Conservation (phyloP, 495 filamentous ascomycete genomes). For the Friedmanniomyces endolithicus region DNA sequence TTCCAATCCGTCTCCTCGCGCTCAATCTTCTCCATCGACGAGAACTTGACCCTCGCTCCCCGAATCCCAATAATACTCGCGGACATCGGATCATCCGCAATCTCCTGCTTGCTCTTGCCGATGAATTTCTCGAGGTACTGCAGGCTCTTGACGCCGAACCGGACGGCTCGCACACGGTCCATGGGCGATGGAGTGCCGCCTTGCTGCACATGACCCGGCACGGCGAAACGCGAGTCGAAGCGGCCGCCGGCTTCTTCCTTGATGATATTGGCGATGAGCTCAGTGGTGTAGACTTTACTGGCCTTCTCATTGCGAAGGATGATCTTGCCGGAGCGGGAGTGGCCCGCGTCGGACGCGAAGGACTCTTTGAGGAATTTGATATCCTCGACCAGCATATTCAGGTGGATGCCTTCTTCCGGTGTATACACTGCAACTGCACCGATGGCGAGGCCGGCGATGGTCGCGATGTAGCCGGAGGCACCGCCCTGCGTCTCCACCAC, state of each 20-base stretch:
- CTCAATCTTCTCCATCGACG: slow-evolving; percentile 63
- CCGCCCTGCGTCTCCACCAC: slow-evolving; percentile 97
- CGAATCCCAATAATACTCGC: slow-evolving; percentile 80
- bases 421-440: slow-evolving; percentile 92
- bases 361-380: slow-evolving; percentile 80
- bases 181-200: slow-evolving; percentile 87
- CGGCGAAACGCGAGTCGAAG: slow-evolving; percentile 85
- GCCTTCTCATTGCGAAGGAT: slow-evolving; percentile 92
- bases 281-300: slow-evolving; percentile 77
- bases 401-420: slow-evolving; percentile 87
- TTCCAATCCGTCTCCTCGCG: slow-evolving; percentile 86
- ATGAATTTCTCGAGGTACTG: slow-evolving; percentile 73
- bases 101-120: slow-evolving; percentile 48
- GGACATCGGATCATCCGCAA: slow-evolving; percentile 57
- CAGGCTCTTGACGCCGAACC: slow-evolving; percentile 83
- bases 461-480: slow-evolving; percentile 85
- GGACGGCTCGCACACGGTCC: slow-evolving; percentile 86
- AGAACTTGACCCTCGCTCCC: slow-evolving; percentile 79
- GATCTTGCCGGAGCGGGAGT: slow-evolving; percentile 82
- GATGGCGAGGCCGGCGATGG: slow-evolving; percentile 74
- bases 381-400: slow-evolving; percentile 83
- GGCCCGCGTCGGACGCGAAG: slow-evolving; percentile 76
- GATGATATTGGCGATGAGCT: slow-evolving; percentile 90
- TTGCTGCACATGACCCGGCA: slow-evolving; percentile 95
- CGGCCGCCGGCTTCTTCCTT: slow-evolving; percentile 80